phyloP scores from a whole-genome alignment of 2,329 filamentous ascomycete species.

The Cryphonectria radicalis region DNA sequence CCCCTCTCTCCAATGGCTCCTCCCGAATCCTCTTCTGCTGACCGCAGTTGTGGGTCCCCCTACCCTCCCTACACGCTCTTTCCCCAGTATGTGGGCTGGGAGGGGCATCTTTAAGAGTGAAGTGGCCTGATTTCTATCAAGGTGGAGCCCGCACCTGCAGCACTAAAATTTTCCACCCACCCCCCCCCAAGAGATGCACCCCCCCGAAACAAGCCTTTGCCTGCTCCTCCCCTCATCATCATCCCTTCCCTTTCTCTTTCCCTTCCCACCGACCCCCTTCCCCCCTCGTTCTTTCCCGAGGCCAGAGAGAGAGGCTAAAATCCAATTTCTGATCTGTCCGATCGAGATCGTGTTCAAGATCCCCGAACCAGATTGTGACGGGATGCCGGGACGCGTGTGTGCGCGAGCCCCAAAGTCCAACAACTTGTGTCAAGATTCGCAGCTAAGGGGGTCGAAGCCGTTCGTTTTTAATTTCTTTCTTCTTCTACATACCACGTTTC shows the following conservation, averaged over 20 bases:
- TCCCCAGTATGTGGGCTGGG: constrained; percentile 15
- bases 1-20: background rate
- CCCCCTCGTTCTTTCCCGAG: background rate
- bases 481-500: background rate
- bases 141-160: background rate
- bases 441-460: background rate
- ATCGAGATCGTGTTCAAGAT: constrained; percentile 29
- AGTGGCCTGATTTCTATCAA: constrained; percentile 20
- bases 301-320: constrained; percentile 14
- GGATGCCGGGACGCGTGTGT: background rate
- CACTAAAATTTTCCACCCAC: constrained; percentile 20
- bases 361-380: constrained; percentile 26
- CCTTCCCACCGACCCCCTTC: no score
- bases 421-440: background rate
- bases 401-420: background rate
- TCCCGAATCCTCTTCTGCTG: constrained; percentile 15
- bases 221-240: background rate
- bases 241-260: background rate
- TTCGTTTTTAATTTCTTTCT: background rate
- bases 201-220: constrained; percentile 8
- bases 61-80: background rate
- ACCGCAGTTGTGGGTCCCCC: constrained; percentile 11
- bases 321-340: constrained; percentile 19
- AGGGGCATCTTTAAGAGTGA: constrained; percentile 1
- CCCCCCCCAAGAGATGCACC: background rate